Evolutionary conservation across 2,329 filamentous ascomycete genomes (phyloP).

Genomic region (Botrytis medusae): DNA sequence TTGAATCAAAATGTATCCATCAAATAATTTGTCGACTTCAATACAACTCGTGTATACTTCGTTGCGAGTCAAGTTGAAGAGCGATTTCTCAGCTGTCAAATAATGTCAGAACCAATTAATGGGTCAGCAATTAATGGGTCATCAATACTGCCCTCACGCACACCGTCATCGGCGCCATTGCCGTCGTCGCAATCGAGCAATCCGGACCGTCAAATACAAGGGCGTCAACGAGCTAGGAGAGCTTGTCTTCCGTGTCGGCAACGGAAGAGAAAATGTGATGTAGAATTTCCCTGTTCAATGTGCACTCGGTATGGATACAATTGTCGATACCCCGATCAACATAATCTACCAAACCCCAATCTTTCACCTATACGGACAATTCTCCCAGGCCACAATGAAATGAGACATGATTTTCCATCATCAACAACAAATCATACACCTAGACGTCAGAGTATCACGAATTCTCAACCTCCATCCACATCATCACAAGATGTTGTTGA

Average conservation of each 20-base stretch:
- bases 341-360: not conserved
- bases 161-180: not conserved
- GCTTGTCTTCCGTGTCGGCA: conserved; percentile 34
- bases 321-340: conserved; percentile 29
- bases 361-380: not conserved
- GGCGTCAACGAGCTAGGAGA: conserved; percentile 30
- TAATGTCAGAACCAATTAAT: conserved; percentile 5
- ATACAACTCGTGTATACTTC: not conserved
- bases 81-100: not conserved
- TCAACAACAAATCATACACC: not conserved
- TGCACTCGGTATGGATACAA: conserved; percentile 32
- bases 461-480: not conserved
- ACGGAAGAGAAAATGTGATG: conserved; percentile 35
- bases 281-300: conserved; percentile 31
- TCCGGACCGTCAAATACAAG: conserved; percentile 1
- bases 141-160: not conserved
- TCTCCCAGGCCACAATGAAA: not conserved
- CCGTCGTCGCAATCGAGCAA: not conserved
- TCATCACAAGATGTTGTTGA: conserved; percentile 26
- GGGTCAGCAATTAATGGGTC: not conserved
- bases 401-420: not conserved
- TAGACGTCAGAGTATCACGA: not conserved
- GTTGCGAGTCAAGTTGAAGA: not conserved
- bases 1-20: conserved; percentile 1
- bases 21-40: not conserved